Evolutionary conservation across 768 basidiomycete genomes (phyloP), one percentile per base, ranked within the genome.

Genomic region (Termitomyces eurrhizus): DNA sequence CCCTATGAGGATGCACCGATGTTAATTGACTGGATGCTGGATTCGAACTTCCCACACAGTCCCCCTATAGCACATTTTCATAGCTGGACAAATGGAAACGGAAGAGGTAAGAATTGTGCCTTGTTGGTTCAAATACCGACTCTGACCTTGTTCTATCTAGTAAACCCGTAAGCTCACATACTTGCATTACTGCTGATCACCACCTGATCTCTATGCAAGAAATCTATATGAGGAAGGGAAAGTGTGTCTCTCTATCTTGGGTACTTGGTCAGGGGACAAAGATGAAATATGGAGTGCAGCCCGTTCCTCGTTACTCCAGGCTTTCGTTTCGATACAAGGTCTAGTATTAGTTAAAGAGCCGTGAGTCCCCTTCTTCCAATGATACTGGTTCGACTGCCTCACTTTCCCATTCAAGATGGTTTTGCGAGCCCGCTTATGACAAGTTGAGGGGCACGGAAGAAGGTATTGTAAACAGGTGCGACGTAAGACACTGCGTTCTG

Each of bases 221-320:
- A 96, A 96, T 74, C 73, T 97, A 45, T 98, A 98, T 63, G 94
- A 95, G 69, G 95, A 97, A 64, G 95, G 95, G 48, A 96, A 96
- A 72, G 93, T 96, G 35, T 96, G 94, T 67, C 73, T 96, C 45
- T 95, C 93, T 16, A 92, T 96, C 52, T 75, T 96, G 7, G 92
- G 92, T 16, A 95, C 94, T 0, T 97, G 95, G 95, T 82, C 86
- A 8, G 95, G 95, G 9, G 95, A 96, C 67, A 84, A 81, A 68
- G 89, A 80, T 62, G 93, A 98, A 75, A 87, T 84, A 7, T 98
- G 95, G 95, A 93, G 83, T 66, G 80, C 93, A 1, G 77, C 85
- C 39, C 80, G 90, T 49, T 96, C 93, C 1, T 95, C 93, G 16
- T 75, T 98, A 29, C 80, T 98, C 18, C 95, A 98, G 73, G 92